Conservation (phyloP, 805 yeast genomes). For the Henningerozyma blattae region DNA sequence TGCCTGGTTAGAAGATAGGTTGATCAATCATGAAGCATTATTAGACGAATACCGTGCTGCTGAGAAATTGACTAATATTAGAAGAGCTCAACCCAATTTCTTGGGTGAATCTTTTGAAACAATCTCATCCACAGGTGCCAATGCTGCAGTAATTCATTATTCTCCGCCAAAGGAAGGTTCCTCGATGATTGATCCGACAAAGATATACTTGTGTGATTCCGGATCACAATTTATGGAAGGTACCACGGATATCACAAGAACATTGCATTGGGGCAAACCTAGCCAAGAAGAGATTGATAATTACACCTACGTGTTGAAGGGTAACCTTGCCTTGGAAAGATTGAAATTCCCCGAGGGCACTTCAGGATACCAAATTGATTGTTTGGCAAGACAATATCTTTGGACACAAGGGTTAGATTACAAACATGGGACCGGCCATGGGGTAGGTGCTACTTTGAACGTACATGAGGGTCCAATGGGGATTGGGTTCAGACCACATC, state of each 20-base stretch:
- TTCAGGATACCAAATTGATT: constrained; percentile 66
- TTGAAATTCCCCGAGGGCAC: constrained; percentile 68
- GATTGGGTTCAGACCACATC: constrained; percentile 42
- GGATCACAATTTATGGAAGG: constrained; percentile 92
- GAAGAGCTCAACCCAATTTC: constrained; percentile 42
- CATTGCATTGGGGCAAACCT: constrained; percentile 56
- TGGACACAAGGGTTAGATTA: constrained; percentile 79
- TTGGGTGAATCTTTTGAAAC: constrained; percentile 66
- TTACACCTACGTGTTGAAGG: constrained; percentile 81
- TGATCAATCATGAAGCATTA: constrained; percentile 29
- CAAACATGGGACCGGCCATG: constrained; percentile 95
- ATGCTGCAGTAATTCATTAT: constrained; percentile 67
- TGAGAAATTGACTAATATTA: constrained; percentile 40
- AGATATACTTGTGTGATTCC: constrained; percentile 71
- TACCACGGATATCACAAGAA: constrained; percentile 92
- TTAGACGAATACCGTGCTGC: constrained; percentile 60
- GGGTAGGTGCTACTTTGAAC: constrained; percentile 82
- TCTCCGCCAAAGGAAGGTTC: constrained; percentile 51
- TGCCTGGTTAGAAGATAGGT: constrained; percentile 68
- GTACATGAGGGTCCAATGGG: constrained; percentile 95
- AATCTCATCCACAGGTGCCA: constrained; percentile 64
- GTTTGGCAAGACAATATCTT: constrained; percentile 69
- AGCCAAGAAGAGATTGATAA: constrained; percentile 44
- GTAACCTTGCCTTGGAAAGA: constrained; percentile 77
- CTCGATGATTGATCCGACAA: constrained; percentile 49